phyloP scores from a whole-genome alignment of 2,329 filamentous ascomycete species.

The Neophaeococcomyces aloes region DNA sequence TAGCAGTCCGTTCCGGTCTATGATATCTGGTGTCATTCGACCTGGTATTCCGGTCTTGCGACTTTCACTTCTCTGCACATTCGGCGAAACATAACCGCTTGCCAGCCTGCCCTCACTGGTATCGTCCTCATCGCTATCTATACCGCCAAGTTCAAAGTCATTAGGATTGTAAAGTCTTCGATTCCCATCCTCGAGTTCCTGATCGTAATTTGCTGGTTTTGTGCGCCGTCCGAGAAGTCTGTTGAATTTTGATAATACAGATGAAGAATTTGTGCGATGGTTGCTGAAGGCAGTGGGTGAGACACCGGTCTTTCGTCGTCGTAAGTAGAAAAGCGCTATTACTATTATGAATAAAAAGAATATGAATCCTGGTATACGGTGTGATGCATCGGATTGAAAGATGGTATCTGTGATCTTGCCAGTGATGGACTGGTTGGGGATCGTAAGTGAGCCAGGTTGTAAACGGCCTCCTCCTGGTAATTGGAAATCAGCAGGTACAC shows the following conservation, averaged over 20 bases:
- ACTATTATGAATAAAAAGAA: slow-evolving; percentile 66
- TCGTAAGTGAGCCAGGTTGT: slow-evolving; percentile 21
- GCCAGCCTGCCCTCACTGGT: slow-evolving; percentile 33
- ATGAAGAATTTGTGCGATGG: slow-evolving; percentile 15
- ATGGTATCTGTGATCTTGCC: slow-evolving; percentile 54
- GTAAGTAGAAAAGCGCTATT: slow-evolving; percentile 60
- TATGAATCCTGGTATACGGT: slow-evolving; percentile 61
- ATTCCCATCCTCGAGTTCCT: slow-evolving; percentile 67
- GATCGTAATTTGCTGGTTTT: slow-evolving; percentile 55
- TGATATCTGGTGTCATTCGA: slow-evolving; percentile 27
- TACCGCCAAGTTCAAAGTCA: slow-evolving; percentile 67
- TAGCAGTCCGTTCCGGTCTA: slow-evolving; percentile 60
- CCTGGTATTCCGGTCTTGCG: slow-evolving; percentile 21
- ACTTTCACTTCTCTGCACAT: slow-evolving; percentile 27
- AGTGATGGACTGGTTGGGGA: slow-evolving; percentile 22
- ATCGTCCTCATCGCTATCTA: slow-evolving; percentile 30
- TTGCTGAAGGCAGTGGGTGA: slow-evolving; percentile 35
- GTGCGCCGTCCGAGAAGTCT: slow-evolving; percentile 25
- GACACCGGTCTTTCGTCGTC: slow-evolving; percentile 44
- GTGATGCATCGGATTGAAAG: slow-evolving; percentile 55
- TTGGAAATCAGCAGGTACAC: slow-evolving; percentile 68
- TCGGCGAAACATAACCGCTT: slow-evolving; percentile 15
- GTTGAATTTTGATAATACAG: slow-evolving; percentile 25
- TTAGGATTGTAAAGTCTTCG: slow-evolving; percentile 28
- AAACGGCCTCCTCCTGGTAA: slow-evolving; percentile 43